phyloP scores from a whole-genome alignment of 257 asterid genomes.

The Fraxinus anomala region DNA sequence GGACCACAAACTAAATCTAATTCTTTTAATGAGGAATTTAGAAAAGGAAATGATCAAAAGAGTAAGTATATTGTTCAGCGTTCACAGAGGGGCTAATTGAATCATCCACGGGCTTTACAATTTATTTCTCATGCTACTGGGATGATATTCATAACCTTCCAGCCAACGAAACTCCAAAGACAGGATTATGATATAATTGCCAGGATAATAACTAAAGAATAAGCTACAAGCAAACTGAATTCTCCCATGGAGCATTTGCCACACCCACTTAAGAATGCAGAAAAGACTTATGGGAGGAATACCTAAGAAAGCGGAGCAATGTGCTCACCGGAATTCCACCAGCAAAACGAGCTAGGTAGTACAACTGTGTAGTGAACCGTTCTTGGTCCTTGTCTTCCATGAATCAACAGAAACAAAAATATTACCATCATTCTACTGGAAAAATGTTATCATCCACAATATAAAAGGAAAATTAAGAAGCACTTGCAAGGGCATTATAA shows the following conservation, averaged over 20 bases:
- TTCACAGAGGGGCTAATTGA: constrained; percentile 2
- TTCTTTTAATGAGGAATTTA: not conserved
- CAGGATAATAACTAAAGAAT: not conserved
- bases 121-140: not conserved
- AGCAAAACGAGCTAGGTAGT: constrained; percentile 77
- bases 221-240: not conserved
- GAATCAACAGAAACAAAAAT: constrained; percentile 16
- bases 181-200: not conserved
- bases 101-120: constrained; percentile 4
- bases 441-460: not conserved
- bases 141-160: constrained; percentile 4
- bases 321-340: constrained; percentile 97
- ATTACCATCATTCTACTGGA: constrained; percentile 3
- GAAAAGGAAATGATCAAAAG: not conserved
- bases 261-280: constrained; percentile 13
- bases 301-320: constrained; percentile 71
- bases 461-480: constrained; percentile 16
- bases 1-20: too few relatives aligned
- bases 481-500: constrained; percentile 87
- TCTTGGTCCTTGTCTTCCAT: constrained; percentile 83
- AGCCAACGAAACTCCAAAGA: constrained; percentile 1
- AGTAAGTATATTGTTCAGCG: not conserved
- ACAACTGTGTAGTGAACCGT: constrained; percentile 71
- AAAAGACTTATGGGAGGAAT: constrained; percentile 31
- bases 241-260: constrained; percentile 3